These are phyloP conservation scores for Catunica adiposa DNA, from an alignment of 2,329 filamentous ascomycete genomes.

Conservation along the genomic window DNA sequence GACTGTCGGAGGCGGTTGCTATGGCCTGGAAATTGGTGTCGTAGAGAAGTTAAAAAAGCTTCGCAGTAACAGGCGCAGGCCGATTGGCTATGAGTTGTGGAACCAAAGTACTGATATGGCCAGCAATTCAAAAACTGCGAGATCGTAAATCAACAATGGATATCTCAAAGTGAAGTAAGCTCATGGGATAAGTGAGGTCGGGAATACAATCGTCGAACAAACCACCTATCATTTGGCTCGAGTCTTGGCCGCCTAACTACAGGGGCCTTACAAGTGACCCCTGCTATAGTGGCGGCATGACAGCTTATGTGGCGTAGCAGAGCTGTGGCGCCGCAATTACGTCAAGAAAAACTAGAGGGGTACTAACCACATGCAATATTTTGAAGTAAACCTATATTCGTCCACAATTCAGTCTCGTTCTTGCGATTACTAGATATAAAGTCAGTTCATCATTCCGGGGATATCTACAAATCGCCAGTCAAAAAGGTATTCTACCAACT, in stretches of 20 bases:
- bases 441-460: too few relatives aligned
- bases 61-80: not conserved
- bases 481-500: too few relatives aligned
- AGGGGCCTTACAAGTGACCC: not conserved
- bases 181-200: not conserved
- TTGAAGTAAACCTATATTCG: not conserved
- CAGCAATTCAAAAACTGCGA: not conserved
- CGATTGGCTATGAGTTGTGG: not conserved
- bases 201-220: not conserved
- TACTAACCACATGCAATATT: too few relatives aligned
- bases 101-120: not conserved
- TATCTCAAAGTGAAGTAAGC: not conserved
- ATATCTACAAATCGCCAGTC: too few relatives aligned
- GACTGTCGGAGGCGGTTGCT: not conserved
- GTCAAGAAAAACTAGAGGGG: not conserved
- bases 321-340: not conserved
- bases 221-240: constrained; percentile 4
- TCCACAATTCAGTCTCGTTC: too few relatives aligned
- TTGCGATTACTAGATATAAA: too few relatives aligned
- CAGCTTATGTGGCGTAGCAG: not conserved
- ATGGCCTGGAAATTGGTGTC: not conserved
- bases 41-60: not conserved
- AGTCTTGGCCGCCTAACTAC: not conserved
- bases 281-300: not conserved
- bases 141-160: not conserved